A percentile compares a stretch with the other conserved stretches of the same genome.
These are phyloP conservation scores for Leccinum sublutescens DNA, from an alignment of 768 basidiomycete genomes.

Conservation along the genomic window DNA sequence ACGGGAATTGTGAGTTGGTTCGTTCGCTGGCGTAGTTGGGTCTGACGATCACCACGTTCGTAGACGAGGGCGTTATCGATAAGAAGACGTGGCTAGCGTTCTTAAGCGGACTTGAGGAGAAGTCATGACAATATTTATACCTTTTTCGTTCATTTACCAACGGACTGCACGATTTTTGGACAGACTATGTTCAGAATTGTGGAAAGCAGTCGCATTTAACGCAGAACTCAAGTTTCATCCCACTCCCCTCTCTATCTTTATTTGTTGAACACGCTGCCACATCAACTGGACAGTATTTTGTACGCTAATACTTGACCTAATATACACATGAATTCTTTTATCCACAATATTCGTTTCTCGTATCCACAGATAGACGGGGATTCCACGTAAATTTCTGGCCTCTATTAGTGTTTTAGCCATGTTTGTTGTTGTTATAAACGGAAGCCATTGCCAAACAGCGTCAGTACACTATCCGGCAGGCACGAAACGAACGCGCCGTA, in stretches of 20 bases:
- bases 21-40: not conserved
- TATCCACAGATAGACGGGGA: too few relatives aligned
- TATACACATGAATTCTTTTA: not conserved
- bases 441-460: slow-evolving; percentile 27
- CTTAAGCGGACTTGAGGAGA: slow-evolving; percentile 71
- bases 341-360: not conserved
- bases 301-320: not conserved
- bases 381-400: too few relatives aligned
- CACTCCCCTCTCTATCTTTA: not conserved
- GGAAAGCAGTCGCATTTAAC: not conserved
- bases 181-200: not conserved
- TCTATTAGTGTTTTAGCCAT: slow-evolving; percentile 1
- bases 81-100: slow-evolving; percentile 95
- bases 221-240: not conserved
- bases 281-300: not conserved
- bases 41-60: not conserved
- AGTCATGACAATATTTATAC: slow-evolving; percentile 21
- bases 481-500: not conserved
- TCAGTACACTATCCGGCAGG: not conserved
- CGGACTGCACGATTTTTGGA: not conserved
- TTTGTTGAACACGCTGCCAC: not conserved
- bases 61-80: slow-evolving; percentile 88
- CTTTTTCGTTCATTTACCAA: not conserved
- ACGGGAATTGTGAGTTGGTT: slow-evolving; percentile 69
- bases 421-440: slow-evolving; percentile 25